These are phyloP conservation scores for Fusarium coicis DNA, from an alignment of 2,329 filamentous ascomycete genomes.

Conservation along the genomic window DNA sequence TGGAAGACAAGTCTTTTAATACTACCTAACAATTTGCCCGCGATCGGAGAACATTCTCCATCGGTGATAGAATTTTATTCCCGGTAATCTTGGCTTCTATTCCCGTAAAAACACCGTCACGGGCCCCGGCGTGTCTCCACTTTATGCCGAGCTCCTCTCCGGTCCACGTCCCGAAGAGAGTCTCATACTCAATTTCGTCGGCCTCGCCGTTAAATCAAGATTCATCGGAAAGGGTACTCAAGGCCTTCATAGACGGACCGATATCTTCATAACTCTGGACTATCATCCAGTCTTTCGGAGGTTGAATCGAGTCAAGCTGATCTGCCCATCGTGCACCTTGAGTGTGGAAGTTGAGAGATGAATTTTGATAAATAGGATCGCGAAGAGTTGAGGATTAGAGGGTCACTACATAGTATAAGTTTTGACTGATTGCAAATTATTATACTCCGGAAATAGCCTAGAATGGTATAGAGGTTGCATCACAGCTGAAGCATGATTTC, in stretches of 20 bases:
- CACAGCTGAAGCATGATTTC: neutral
- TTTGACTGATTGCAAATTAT: neutral
- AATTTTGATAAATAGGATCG: neutral
- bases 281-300: neutral
- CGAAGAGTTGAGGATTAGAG: neutral
- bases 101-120: conserved; percentile 24
- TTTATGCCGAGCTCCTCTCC: conserved; percentile 21
- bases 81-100: conserved; percentile 28
- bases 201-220: neutral
- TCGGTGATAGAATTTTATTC: conserved; percentile 30
- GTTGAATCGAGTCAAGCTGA: neutral
- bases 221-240: neutral
- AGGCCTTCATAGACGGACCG: neutral
- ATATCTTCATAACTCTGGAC: neutral
- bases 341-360: neutral
- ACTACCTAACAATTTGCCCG: conserved; percentile 22
- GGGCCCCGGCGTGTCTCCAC: conserved; percentile 18
- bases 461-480: conserved; percentile 4
- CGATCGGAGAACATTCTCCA: conserved; percentile 36
- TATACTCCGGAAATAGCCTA: neutral
- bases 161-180: conserved; percentile 7
- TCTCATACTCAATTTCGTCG: conserved; percentile 4
- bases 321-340: neutral
- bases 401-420: neutral
- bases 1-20: conserved; percentile 27